phyloP scores from a whole-genome alignment of 768 basidiomycete genomes.

The Mrakia blollopis region DNA sequence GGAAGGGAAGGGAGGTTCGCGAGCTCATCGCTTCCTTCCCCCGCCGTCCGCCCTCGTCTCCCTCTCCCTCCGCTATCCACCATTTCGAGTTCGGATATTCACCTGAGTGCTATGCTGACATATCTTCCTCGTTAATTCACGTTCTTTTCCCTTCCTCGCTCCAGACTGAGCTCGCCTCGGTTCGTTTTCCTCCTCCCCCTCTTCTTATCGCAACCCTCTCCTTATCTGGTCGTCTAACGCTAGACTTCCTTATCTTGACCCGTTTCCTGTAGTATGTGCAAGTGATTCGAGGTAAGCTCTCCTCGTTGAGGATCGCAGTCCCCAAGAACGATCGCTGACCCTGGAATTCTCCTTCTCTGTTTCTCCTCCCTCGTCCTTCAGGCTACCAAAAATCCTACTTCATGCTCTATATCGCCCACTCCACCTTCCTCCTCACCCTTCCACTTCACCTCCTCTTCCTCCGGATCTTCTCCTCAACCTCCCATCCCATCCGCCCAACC shows the following conservation, averaged over 20 bases:
- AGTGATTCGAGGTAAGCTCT: neutral
- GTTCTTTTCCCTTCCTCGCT: neutral
- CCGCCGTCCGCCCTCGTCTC: neutral
- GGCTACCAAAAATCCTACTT: slow-evolving; percentile 84
- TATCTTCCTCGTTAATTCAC: neutral
- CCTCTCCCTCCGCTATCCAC: neutral
- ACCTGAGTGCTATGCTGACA: neutral
- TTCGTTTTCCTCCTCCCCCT: neutral
- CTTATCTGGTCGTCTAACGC: too few species aligned
- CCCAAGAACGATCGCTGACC: neutral
- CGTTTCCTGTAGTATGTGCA: slow-evolving; percentile 12
- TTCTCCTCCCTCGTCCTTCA: neutral
- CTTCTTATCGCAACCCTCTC: neutral
- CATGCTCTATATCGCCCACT: slow-evolving; percentile 44
- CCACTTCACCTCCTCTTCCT: slow-evolving; percentile 75
- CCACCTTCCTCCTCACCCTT: slow-evolving; percentile 63
- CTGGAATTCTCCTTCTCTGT: neutral
- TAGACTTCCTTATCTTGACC: neutral
- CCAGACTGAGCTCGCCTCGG: slow-evolving; percentile 20
- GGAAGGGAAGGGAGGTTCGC: neutral
- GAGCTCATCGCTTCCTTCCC: slow-evolving; percentile 1
- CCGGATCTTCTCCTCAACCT: slow-evolving; percentile 48
- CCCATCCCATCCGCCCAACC: slow-evolving; percentile 52
- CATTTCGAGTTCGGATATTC: neutral
- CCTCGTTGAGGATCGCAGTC: neutral